Evolutionary conservation across 2,329 filamentous ascomycete genomes (phyloP).

Genomic region (Coleophoma eucalyptorum): DNA sequence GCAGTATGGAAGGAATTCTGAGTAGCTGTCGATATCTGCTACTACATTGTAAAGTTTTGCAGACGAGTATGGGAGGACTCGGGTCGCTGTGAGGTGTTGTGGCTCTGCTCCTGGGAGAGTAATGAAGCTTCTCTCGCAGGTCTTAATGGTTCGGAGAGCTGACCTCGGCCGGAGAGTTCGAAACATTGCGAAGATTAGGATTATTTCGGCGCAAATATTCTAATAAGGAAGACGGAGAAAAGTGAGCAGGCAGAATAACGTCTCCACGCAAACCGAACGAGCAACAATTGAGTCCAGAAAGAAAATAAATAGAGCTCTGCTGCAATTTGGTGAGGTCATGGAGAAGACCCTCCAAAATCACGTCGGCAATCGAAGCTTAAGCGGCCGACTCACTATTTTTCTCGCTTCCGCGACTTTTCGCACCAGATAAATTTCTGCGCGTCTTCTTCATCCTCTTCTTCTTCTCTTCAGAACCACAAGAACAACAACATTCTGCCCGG

Average conservation of each 20-base stretch:
- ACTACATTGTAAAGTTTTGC: conserved; percentile 77
- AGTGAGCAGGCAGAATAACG: too few species aligned
- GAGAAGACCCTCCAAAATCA: conserved; percentile 6
- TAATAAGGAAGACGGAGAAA: too few species aligned
- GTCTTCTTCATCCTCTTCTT: background rate
- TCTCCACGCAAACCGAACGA: too few species aligned
- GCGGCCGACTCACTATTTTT: background rate
- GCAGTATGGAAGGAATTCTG: conserved; percentile 89
- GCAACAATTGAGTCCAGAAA: background rate
- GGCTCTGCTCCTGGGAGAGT: conserved; percentile 30
- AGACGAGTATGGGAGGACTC: conserved; percentile 72
- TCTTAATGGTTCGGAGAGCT: conserved; percentile 10
- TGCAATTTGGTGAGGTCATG: conserved; percentile 7
- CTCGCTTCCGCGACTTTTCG: background rate
- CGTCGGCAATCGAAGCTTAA: background rate
- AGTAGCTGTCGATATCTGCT: conserved; percentile 83
- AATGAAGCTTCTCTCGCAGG: conserved; percentile 36
- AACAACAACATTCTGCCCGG: background rate
- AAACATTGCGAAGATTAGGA: conserved; percentile 6
- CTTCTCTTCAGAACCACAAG: background rate
- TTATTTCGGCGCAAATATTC: too few species aligned
- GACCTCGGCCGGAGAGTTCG: conserved; percentile 14
- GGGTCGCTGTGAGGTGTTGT: conserved; percentile 68
- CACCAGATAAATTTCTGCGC: background rate
- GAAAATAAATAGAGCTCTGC: too few species aligned